phyloP scores from a whole-genome alignment of 1,284 basidiomycete species.

The Mycena sp. region DNA sequence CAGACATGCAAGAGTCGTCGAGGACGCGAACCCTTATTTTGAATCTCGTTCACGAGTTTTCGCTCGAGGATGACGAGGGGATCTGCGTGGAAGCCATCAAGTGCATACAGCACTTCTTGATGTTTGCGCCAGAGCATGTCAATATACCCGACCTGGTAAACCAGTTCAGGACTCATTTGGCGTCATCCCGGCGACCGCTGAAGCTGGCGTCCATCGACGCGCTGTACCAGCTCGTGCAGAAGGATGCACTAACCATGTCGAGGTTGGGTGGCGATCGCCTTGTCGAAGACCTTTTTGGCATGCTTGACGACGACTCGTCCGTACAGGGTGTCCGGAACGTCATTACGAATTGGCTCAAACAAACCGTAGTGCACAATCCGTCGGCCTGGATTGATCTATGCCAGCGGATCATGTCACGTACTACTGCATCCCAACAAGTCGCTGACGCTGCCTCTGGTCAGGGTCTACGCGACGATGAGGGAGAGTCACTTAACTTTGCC shows the following conservation, averaged over 20 bases:
- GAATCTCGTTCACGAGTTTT: constrained; percentile 88
- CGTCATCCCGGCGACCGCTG: constrained; percentile 82
- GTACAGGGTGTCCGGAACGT: constrained; percentile 96
- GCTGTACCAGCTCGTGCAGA: constrained; percentile 96
- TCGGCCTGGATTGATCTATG: constrained; percentile 99
- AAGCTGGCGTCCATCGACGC: constrained; percentile 96
- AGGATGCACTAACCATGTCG: constrained; percentile 92
- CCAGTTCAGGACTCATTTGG: constrained; percentile 80
- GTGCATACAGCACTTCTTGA: constrained; percentile 95
- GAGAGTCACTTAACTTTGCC: constrained; percentile 83
- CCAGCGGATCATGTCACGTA: constrained; percentile 94
- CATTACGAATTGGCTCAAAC: constrained; percentile 94
- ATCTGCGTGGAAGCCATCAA: constrained; percentile 94
- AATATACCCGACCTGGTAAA: constrained; percentile 82
- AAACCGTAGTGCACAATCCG: constrained; percentile 93
- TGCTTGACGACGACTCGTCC: constrained; percentile 93
- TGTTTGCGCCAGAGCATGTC: constrained; percentile 91
- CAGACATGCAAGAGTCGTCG: constrained; percentile 92
- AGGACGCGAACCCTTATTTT: constrained; percentile 86
- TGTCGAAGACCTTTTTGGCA: constrained; percentile 94
- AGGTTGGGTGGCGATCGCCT: constrained; percentile 93
- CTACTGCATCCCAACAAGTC: constrained; percentile 82
- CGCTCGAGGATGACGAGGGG: constrained; percentile 87
- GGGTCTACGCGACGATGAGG: constrained; percentile 90
- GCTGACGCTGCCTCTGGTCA: constrained; percentile 64